phyloP scores from a whole-genome alignment of 371 early-diverging fungal species.

The Mucor ambiguus region DNA sequence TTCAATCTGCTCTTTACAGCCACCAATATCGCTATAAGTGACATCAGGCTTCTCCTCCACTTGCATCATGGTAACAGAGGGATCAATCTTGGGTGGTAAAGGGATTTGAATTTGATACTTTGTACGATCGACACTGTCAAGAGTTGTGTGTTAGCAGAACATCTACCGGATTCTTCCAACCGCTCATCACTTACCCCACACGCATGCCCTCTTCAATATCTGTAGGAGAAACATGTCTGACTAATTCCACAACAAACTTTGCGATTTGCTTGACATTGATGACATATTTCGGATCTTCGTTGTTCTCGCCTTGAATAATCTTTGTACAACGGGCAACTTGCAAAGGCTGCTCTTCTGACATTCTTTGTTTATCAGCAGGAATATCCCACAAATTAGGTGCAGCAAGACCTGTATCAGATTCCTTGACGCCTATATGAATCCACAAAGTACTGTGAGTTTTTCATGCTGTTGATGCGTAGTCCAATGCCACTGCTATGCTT shows the following conservation, averaged over 20 bases:
- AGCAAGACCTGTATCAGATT: slow-evolving; percentile 99
- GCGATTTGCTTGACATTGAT: slow-evolving; percentile 99
- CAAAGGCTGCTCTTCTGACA: slow-evolving; percentile 96
- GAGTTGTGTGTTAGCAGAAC: not conserved
- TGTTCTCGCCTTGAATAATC: slow-evolving; percentile 83
- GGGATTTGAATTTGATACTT: slow-evolving; percentile 98
- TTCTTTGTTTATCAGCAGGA: slow-evolving; percentile 96
- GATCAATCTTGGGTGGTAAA: slow-evolving; percentile 95
- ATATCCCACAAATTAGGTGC: slow-evolving; percentile 99
- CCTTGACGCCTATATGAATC: slow-evolving; percentile 84
- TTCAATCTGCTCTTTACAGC: slow-evolving; percentile 99
- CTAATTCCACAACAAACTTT: slow-evolving; percentile 99
- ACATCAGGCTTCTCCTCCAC: slow-evolving; percentile 99
- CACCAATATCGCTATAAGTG: slow-evolving; percentile 99
- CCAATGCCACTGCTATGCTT: not conserved
- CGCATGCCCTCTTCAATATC: slow-evolving; percentile 99
- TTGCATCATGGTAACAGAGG: slow-evolving; percentile 98
- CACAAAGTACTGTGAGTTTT: not conserved
- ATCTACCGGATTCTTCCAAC: no score
- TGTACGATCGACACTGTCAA: slow-evolving; percentile 92
- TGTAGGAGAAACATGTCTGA: slow-evolving; percentile 95
- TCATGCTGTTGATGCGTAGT: not conserved
- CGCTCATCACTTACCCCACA: slow-evolving; percentile 78
- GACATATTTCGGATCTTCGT: slow-evolving; percentile 92
- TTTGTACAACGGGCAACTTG: slow-evolving; percentile 99